Base-by-base conservation (phyloP, 768 basidiomycete genomes). In the Calvatia gigantea region DNA sequence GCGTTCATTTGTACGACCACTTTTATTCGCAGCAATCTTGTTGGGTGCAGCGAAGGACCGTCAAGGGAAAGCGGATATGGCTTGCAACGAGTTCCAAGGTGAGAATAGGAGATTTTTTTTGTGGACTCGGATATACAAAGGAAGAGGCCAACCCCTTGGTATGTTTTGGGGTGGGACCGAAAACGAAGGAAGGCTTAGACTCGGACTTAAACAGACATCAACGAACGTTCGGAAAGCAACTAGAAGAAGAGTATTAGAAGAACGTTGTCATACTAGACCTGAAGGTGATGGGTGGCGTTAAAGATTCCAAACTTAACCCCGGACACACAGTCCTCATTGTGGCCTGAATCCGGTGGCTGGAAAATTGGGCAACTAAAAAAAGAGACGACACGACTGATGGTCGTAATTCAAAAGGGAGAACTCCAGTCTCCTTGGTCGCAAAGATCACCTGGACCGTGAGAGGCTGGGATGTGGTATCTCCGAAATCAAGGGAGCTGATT, bases 191-290 rank as follows among this genome's bases (percentile, higher is more conserved):
- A 43, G 27, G 15, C 12, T 23, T 11, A 15, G 17, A 15, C 41
- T 44, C 31, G 29, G 41, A 15, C 33, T 33, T 33, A 5, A 42
- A 25, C 14, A 37, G 27, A 41, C 12, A 42, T 51, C 35, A 51
- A 39, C 50, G 21, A 50, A 28, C 27, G 39, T 25, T 11, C 39
- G 42, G 50, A 25, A 35, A 42, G 50, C 28, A 39, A 31, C 50
- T 51, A 51, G 50, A 15, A 25, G 42, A 23, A 51, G 39, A 23
- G 51, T 33, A 32, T 15, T 29, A 32, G 51, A 53, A 29, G 29
- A 21, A 48, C 37, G 6, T n/a, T 8, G 33, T 29, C 28, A 32
- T 52, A 33, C 32, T 43, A 44, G 42, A 43, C 17, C 19, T 42
- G 41, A 21, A 21, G 41, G 3, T 11, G 41, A 42, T 11, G 41